Evolutionary conservation across 352 stramenopile species (phyloP), one percentile per base, ranked within the genome.

Genomic region (Phytophthora agathidicida): DNA sequence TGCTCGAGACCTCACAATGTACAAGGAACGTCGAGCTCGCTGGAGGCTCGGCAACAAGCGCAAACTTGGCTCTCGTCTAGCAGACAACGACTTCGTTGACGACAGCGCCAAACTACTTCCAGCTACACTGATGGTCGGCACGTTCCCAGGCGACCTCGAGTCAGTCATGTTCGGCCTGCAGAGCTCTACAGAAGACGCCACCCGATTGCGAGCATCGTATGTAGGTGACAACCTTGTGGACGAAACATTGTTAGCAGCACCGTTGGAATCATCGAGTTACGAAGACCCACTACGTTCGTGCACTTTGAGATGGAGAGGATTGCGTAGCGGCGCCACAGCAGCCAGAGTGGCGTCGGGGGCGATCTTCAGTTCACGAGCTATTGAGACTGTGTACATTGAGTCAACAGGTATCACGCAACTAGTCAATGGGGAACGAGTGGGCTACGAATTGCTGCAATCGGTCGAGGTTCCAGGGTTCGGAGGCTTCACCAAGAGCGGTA

Each of bases 161-260:
- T 71, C 65, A 8, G 54, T 74, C 16, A 71, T 77, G 68, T 69
- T 74, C 44, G 68, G 54, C 9, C 42, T 74, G 30, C 65, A 72
- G 20, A 65, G 58, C 42, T 53, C 48, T 14, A 68, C 64, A n/a
- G 50, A 65, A 53, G 68, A 77, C 36, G 37, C 64, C 9, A 63
- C 61, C 7, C 50, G 59, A 1, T 22, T 77, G 17, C 64, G 57
- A 33, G 54, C 56, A 9, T 69, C 62, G 13, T 71, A 66, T 46
- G 13, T 74, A 24, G 60, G 55, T 23, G 59, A 72, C 37, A 66
- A 56, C 20, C 33, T 65, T 4, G 42, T 77, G 11, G 55, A 74
- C 16, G 68, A 74, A 22, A 69, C 51, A 27, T 11, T 77, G 23
- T 14, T 74, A n/a, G 46, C 60, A 41, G 24, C 31, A 3, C 54